phyloP scores from a whole-genome alignment of 2,329 filamentous ascomycete species.

The Elsinoe ampelina region DNA sequence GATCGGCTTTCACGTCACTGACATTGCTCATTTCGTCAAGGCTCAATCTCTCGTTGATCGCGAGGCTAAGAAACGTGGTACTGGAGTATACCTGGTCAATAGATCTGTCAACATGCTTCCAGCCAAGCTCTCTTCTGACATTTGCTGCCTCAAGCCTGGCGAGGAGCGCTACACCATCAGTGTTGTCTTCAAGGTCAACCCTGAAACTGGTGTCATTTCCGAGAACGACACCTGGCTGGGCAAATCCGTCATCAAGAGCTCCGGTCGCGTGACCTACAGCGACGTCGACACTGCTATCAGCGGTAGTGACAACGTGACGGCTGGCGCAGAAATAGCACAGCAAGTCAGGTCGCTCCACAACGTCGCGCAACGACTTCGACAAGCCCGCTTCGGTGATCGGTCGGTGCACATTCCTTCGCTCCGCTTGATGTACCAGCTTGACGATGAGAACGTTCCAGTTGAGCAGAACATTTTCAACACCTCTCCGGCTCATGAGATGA shows the following conservation, averaged over 20 bases:
- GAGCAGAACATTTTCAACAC: constrained; percentile 95
- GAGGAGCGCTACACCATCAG: constrained; percentile 86
- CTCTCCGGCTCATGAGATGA: constrained; percentile 77
- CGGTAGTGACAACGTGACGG: constrained; percentile 48
- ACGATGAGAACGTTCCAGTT: constrained; percentile 96
- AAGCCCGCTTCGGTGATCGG: constrained; percentile 66
- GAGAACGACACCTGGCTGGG: constrained; percentile 91
- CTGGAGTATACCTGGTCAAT: constrained; percentile 89
- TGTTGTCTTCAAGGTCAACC: constrained; percentile 85
- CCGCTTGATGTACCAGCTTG: constrained; percentile 82
- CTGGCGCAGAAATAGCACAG: constrained; percentile 58
- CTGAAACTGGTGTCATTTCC: constrained; percentile 64
- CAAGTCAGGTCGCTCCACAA: constrained; percentile 72
- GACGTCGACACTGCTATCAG: constrained; percentile 77
- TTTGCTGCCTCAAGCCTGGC: constrained; percentile 80
- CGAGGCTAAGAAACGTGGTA: constrained; percentile 95
- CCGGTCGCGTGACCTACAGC: constrained; percentile 71
- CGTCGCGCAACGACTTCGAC: constrained; percentile 82
- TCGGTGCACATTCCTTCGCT: constrained; percentile 73
- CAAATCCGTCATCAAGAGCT: constrained; percentile 86
- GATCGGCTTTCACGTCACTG: constrained; percentile 88
- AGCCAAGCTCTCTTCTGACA: constrained; percentile 70
- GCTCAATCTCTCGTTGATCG: constrained; percentile 89
- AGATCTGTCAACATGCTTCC: constrained; percentile 81
- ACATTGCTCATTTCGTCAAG: constrained; percentile 96